Base-by-base conservation (phyloP, 495 filamentous ascomycete genomes). In the Xylaria venustula region DNA sequence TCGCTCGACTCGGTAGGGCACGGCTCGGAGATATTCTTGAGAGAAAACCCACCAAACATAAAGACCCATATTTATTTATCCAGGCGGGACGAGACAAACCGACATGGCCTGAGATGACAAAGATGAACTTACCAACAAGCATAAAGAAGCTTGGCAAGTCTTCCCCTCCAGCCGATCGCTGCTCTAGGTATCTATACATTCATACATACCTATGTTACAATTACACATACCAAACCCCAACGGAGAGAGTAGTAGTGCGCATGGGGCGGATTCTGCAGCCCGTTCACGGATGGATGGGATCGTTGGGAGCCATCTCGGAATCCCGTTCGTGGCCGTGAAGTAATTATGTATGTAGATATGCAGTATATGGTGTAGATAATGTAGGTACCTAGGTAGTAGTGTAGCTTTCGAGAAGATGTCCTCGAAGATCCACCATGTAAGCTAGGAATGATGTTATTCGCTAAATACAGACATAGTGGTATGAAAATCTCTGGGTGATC, bases 401-500 rank as follows among this genome's bases (percentile, higher is more conserved):
- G n/a, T 41, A 14, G 15, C 34, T 54, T 52, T 54, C 51, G 51
- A 54, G 51, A 46, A 46, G 7, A 56, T 34, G 40, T 32, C 53
- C 26, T 32, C 34, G 53, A 12, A 57, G 42, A 20, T 48, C 42
- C 26, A 56, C 41, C 19, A 47, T 25, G 26, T 36, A n/a, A n/a
- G n/a, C n/a, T n/a, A 32, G 19, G 41, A 17, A 30, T 14, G 23
- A 52, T 60, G 15, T 22, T 25, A 60, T 52, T 45, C 57, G 57
- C 26, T 36, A 25, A 49, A 45, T 51, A 30, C n/a, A n/a, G n/a
- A n/a, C n/a, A 17, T 12, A 14, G 36, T n/a, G n/a, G n/a, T n/a
- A 22, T 36, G 44, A 37, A 60, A 60, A 60, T 60, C 48, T 60
- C 47, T 60, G 36, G 57, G 17, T 60, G 57, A 36, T 60, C 57